Evolutionary conservation across 1,284 basidiomycete species (phyloP).

Genomic region (Marasmius sp.): DNA sequence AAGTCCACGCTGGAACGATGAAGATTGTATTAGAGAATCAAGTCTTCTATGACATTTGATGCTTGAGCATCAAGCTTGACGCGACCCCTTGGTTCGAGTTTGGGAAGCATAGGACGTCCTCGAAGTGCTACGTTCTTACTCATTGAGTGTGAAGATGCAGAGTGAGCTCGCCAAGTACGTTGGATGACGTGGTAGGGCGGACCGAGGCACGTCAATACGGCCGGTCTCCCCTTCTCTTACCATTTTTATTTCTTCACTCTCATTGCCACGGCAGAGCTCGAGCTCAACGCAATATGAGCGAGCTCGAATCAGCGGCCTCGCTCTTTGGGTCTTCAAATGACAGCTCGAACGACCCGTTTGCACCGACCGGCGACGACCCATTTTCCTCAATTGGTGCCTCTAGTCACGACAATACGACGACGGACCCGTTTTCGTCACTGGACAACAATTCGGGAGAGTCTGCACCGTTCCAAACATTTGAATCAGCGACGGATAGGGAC

Average conservation of each 20-base stretch:
- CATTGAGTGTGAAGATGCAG: too few relatives aligned
- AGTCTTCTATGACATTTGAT: too few relatives aligned
- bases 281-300: slow-evolving; percentile 42
- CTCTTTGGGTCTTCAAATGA: slow-evolving; percentile 69
- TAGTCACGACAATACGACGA: slow-evolving; percentile 19
- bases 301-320: slow-evolving; percentile 73
- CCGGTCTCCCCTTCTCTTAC: not conserved
- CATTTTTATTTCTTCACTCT: not conserved
- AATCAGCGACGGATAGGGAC: not conserved
- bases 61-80: too few relatives aligned
- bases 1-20: too few relatives aligned
- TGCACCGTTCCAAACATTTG: not conserved
- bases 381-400: slow-evolving; percentile 17
- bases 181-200: too few relatives aligned
- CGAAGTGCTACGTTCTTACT: too few relatives aligned
- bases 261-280: not conserved
- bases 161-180: too few relatives aligned
- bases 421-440: slow-evolving; percentile 22
- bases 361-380: slow-evolving; percentile 45
- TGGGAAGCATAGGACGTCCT: too few relatives aligned
- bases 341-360: slow-evolving; percentile 63
- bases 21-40: too few relatives aligned
- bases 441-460: not conserved
- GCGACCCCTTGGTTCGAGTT: too few relatives aligned
- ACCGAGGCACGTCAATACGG: not conserved